Base-by-base conservation (phyloP, 108 stramenopile species). In the Nitzschia putrida region DNA sequence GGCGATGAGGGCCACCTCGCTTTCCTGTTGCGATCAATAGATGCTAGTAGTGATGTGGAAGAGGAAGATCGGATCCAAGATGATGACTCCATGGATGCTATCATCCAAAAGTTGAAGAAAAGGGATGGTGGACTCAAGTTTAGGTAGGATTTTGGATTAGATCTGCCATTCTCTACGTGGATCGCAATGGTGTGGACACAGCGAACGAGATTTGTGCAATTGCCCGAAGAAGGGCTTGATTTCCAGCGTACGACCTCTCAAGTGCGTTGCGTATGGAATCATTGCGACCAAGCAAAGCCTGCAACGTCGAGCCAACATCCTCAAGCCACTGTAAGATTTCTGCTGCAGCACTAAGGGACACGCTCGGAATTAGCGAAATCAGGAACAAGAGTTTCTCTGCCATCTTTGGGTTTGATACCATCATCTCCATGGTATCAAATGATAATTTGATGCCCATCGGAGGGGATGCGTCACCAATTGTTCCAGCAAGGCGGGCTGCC, bases 91-190 rank as follows among this genome's bases (percentile, higher is more conserved):
- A 23, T 85, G 7, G 68, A 73, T 40, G 86, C 74, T 42, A 71
- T 51, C 56, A 87, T 79, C 59, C 80, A 58, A 42, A 84, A 77
- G 76, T 84, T 85, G 69, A 83, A 71, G 45, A 72, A 80, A 22
- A 72, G 75, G 23, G 73, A 82, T 49, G 47, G 18, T 3, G 47
- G n/a, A 3, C 18, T 49, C 18, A 16, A 18, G 47, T 49, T 49
- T 16, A 16, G 47, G n/a, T 49, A 49, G 18, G 14, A 3, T 1
- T 29, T 57, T 4, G 1, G 23, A 14, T 23, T 3, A 3, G 1
- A 29, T 21, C 29, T 34, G 29, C 29, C 29, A 34, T 34, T 1
- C 29, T 34, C 4, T 4, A 4, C 7, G 6, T 40, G 26, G 42
- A 20, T 40, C 49, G 37, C 63, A 47, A 47, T 21, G 63, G 44